phyloP scores from a whole-genome alignment of 106 monocot genomes.

The Dioscorea dumetorum region DNA sequence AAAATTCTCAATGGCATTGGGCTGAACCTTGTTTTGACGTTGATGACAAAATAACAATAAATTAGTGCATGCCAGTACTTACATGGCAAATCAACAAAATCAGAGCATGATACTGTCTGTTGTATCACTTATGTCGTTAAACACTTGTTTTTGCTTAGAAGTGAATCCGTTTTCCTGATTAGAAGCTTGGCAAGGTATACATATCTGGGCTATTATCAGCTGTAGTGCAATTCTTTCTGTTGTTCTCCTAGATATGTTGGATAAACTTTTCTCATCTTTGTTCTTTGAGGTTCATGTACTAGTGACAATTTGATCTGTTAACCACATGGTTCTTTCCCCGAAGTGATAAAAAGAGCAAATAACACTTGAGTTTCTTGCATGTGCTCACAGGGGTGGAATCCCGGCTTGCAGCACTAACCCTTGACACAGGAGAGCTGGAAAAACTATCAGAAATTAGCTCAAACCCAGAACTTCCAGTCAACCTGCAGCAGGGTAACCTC shows the following conservation, averaged over 20 bases:
- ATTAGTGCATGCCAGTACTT: too few species aligned
- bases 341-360: too few species aligned
- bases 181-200: background rate
- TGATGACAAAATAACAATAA: too few species aligned
- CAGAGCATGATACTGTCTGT: too few species aligned
- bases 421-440: slow-evolving; percentile 61
- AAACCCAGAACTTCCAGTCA: slow-evolving; percentile 33
- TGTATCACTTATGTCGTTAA: too few species aligned
- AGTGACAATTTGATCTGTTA: background rate
- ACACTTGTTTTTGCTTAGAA: too few species aligned
- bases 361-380: background rate
- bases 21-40: too few species aligned
- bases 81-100: too few species aligned
- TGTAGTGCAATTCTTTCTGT: background rate
- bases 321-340: background rate
- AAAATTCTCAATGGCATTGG: too few species aligned
- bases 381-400: slow-evolving; percentile 71
- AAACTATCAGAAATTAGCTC: slow-evolving; percentile 28
- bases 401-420: slow-evolving; percentile 72
- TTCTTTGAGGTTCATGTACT: background rate
- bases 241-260: background rate
- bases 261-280: background rate
- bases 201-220: background rate
- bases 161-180: background rate
- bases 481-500: slow-evolving; percentile 28